These are phyloP conservation scores for Pisolithus thermaeus DNA, from an alignment of 1,284 basidiomycete genomes.

Conservation along the genomic window DNA sequence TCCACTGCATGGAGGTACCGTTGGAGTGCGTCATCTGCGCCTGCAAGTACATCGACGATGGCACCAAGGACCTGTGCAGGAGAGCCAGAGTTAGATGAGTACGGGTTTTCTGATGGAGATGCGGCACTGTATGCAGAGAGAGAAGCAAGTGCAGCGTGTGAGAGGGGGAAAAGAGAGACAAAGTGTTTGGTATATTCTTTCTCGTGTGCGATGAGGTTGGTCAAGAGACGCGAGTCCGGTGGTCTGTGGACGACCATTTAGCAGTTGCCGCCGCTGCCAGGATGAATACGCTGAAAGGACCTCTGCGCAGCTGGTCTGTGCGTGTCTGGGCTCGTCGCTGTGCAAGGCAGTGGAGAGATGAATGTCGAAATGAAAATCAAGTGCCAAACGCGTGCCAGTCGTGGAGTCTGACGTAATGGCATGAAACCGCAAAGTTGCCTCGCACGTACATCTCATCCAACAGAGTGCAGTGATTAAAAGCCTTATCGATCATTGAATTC, in stretches of 20 bases:
- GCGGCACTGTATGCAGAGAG: conserved; percentile 70
- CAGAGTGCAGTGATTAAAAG: no score
- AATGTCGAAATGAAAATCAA: no score
- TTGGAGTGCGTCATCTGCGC: conserved; percentile 62
- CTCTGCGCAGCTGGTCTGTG: background rate
- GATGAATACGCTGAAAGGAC: background rate
- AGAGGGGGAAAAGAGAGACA: conserved; percentile 47
- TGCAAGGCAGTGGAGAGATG: background rate
- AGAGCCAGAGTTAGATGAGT: conserved; percentile 4
- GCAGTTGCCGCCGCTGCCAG: background rate
- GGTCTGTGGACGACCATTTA: conserved; percentile 68
- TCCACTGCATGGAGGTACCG: conserved; percentile 57
- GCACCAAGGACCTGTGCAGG: conserved; percentile 51
- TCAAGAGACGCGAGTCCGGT: conserved; percentile 63
- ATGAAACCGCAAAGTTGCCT: no score
- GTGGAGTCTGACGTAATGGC: no score
- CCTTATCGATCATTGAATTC: no score
- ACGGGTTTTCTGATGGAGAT: conserved; percentile 40
- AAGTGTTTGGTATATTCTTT: conserved; percentile 66
- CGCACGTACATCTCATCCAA: no score
- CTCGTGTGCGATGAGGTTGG: conserved; percentile 61
- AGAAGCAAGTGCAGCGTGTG: conserved; percentile 56
- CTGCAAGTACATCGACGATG: conserved; percentile 52
- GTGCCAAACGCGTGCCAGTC: no score
- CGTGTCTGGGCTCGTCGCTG: background rate